A percentile compares a stretch with the other conserved stretches of the same genome.
Conservation (phyloP, 257 asterid genomes). For the Ophiorrhiza pumila region DNA sequence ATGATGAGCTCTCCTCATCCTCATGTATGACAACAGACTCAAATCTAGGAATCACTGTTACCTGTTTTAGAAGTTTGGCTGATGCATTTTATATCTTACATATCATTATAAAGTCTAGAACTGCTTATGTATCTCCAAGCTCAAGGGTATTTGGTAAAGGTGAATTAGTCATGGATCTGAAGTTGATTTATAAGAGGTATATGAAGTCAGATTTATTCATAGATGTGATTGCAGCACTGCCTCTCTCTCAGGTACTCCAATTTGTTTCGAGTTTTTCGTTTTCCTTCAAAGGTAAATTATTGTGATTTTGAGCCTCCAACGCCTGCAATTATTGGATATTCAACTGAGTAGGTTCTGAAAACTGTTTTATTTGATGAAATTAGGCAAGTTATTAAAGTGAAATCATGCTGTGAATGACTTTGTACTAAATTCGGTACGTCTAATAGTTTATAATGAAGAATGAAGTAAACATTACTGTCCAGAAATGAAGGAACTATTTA, state of each 20-base stretch:
- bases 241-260: constrained; percentile 77
- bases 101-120: constrained; percentile 59
- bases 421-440: background rate
- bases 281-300: background rate
- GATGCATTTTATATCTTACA: constrained; percentile 69
- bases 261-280: background rate
- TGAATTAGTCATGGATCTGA: constrained; percentile 75
- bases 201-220: constrained; percentile 66
- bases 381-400: background rate
- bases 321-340: background rate
- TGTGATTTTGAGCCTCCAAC: background rate
- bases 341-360: background rate
- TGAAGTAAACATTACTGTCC: background rate
- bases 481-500: background rate
- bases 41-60: constrained; percentile 61
- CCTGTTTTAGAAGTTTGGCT: constrained; percentile 73
- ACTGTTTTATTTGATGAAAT: background rate
- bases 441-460: background rate
- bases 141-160: constrained; percentile 92
- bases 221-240: constrained; percentile 73
- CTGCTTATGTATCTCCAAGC: constrained; percentile 80
- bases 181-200: constrained; percentile 59
- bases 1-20: constrained; percentile 37
- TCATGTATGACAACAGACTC: constrained; percentile 70
- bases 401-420: background rate